phyloP scores from a whole-genome alignment of 1,139 yeast genomes.

The Hyphopichia wangnamkhiaoensis region DNA sequence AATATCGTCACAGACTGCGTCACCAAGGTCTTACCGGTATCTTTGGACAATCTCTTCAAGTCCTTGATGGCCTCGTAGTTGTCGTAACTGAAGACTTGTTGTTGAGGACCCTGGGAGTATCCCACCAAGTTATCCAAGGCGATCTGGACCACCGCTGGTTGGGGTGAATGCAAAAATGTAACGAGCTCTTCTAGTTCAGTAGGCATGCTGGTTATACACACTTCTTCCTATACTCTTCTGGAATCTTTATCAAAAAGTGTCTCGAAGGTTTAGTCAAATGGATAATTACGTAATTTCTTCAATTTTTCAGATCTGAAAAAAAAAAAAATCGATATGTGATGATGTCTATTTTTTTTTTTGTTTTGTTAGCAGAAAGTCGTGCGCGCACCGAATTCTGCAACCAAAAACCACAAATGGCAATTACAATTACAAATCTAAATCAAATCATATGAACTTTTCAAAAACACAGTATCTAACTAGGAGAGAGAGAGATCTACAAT shows the following conservation, averaged over 20 bases:
- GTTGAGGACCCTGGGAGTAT: slow-evolving; percentile 69
- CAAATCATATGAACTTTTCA: too few relatives aligned
- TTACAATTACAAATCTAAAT: too few relatives aligned
- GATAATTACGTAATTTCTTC: too few relatives aligned
- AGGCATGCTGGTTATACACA: slow-evolving; percentile 50
- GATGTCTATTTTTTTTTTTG: too few relatives aligned
- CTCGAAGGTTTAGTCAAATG: too few relatives aligned
- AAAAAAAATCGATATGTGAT: too few relatives aligned
- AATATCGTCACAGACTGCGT: slow-evolving; percentile 76
- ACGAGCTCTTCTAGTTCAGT: slow-evolving; percentile 70
- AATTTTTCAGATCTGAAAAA: neutral
- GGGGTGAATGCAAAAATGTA: slow-evolving; percentile 78
- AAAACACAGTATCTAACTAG: neutral
- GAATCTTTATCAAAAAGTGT: too few relatives aligned
- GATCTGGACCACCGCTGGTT: slow-evolving; percentile 78
- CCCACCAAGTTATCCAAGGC: slow-evolving; percentile 87
- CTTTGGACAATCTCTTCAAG: slow-evolving; percentile 58
- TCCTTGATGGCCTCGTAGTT: slow-evolving; percentile 74
- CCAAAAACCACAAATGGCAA: neutral
- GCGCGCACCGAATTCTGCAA: slow-evolving; percentile 2
- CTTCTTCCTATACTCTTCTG: too few relatives aligned
- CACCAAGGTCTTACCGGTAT: slow-evolving; percentile 55
- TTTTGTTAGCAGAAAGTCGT: neutral
- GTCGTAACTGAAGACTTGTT: slow-evolving; percentile 67
- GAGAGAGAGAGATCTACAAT: neutral